phyloP scores from a whole-genome alignment of 371 early-diverging fungal species.

The Mortierella polycephala region DNA sequence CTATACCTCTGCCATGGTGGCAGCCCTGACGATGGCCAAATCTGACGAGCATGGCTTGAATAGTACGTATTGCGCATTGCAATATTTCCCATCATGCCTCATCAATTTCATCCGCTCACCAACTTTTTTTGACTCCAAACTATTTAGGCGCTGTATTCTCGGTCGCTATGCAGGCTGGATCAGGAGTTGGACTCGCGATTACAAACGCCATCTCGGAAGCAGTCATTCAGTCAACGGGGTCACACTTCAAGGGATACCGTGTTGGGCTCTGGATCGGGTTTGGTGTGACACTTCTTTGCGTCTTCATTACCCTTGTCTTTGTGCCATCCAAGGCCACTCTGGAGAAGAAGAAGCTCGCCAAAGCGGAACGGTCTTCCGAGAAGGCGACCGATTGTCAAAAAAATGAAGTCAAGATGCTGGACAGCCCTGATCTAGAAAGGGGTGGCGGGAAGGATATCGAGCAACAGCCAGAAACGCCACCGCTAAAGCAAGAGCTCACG shows the following conservation, averaged over 20 bases:
- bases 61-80: constrained; percentile 25
- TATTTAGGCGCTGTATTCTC: constrained; percentile 47
- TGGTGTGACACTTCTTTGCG: constrained; percentile 45
- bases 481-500: neutral
- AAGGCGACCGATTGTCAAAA: neutral
- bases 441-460: neutral
- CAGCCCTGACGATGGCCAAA: constrained; percentile 50
- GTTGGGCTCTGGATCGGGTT: constrained; percentile 53
- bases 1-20: constrained; percentile 52
- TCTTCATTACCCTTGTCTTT: constrained; percentile 43
- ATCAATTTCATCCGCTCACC: neutral
- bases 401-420: neutral
- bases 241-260: constrained; percentile 40
- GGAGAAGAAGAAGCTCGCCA: constrained; percentile 37
- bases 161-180: constrained; percentile 53
- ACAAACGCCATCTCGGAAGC: constrained; percentile 46
- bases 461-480: neutral
- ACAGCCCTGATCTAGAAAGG: neutral
- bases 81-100: neutral
- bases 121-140: neutral
- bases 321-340: constrained; percentile 45
- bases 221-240: constrained; percentile 33
- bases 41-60: constrained; percentile 50
- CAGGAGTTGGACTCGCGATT: constrained; percentile 47
- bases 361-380: constrained; percentile 5